Base-by-base conservation (phyloP, 2,329 filamentous ascomycete genomes). In the Ceratocystis ficicola region DNA sequence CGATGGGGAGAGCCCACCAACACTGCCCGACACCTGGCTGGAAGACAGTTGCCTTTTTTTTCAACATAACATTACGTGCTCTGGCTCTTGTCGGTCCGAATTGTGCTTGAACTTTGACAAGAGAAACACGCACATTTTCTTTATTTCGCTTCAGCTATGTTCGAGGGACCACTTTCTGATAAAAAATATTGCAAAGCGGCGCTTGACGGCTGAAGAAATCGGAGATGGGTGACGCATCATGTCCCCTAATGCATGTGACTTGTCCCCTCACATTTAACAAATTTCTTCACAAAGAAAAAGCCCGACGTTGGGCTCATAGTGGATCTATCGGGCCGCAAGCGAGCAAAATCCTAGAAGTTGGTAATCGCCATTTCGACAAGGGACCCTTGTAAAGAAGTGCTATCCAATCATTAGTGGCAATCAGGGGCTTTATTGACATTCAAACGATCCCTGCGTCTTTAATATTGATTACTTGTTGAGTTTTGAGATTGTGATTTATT, bases 311-410 rank as follows among this genome's bases (percentile, higher is more conserved):
- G 25, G 52, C 52, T 57, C 10, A 28, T 17, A 57, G 28, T 57
- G 52, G 52, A 57, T 32, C 25, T 32, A 30, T 57, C 52, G 22
- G 52, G 52, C 52, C 52, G 22, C 52, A 57, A 57, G 52, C 52
- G 52, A 57, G 7, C 12, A 25, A 30, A 28, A 17, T 57, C 5
- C 10, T 30, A 4, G 52, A 30, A 17, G 32, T 28, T 57, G 28
- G 22, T 28, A n/a, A 1, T 12, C 7, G 6, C 28, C 22, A 17
- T 10, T 7, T 15, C 0, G 17, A 57, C 52, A 57, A 32, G 52
- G 52, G 52, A 32, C 52, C 52, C 52, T 25, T 12, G 52, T 12
- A 15, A 25, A 8, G 8, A 5, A 17, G 15, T 7, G 2, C 25
- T 2, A 17, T 1, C 32, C n/a, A 57, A 30, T 2, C 12, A 28